Percentiles rank a stretch among this genome's conserved stretches.
phyloP scores from a whole-genome alignment of 768 basidiomycete species.

The Rhodosporidiobolus sp. region DNA sequence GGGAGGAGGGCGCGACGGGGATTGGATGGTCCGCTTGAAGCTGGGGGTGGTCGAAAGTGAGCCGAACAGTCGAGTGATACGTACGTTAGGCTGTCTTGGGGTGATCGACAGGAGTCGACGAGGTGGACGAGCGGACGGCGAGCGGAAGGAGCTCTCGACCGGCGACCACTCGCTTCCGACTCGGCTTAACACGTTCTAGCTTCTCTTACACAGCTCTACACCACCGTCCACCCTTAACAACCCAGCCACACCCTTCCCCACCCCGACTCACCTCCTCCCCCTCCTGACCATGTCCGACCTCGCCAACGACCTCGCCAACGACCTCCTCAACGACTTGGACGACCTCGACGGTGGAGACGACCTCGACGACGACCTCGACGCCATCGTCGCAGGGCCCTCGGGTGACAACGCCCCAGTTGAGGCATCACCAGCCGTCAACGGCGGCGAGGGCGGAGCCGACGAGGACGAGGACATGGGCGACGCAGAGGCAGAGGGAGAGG shows the following conservation, averaged over 20 bases:
- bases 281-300: neutral
- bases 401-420: conserved; percentile 38
- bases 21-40: too few relatives aligned
- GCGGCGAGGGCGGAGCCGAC: conserved; percentile 54
- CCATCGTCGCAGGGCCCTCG: conserved; percentile 47
- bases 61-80: too few relatives aligned
- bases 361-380: conserved; percentile 58
- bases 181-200: too few relatives aligned
- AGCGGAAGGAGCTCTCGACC: too few relatives aligned
- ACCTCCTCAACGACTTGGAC: conserved; percentile 87
- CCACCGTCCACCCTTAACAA: too few relatives aligned
- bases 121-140: too few relatives aligned
- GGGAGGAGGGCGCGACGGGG: too few relatives aligned
- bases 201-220: too few relatives aligned
- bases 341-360: conserved; percentile 47
- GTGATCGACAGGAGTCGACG: too few relatives aligned
- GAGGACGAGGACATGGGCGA: neutral
- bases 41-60: too few relatives aligned
- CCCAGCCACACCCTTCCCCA: neutral
- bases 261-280: neutral
- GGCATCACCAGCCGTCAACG: conserved; percentile 6
- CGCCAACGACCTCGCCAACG: conserved; percentile 66
- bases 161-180: too few relatives aligned
- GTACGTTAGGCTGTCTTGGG: too few relatives aligned
- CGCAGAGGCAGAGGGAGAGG: conserved; percentile 49